Conservation (phyloP, 108 stramenopile genomes). For the Fragilaria crotonensis region DNA sequence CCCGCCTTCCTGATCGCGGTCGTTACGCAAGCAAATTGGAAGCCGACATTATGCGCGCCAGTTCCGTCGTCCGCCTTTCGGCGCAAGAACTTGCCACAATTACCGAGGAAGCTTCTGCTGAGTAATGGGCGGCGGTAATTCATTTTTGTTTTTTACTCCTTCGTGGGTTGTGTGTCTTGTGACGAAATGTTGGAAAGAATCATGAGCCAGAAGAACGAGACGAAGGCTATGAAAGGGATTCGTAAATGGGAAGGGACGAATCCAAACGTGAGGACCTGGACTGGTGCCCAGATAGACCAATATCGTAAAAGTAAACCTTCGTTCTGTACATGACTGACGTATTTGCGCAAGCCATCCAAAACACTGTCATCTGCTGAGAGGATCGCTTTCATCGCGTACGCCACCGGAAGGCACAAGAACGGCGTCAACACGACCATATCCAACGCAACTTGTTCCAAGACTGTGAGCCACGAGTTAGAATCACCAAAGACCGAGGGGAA, state of each 20-base stretch:
- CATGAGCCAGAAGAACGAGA: conserved; percentile 52
- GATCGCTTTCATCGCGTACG: conserved; percentile 30
- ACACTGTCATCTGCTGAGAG: neutral
- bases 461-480: conserved; percentile 16
- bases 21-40: no score
- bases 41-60: no score
- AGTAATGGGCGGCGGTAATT: no score
- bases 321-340: conserved; percentile 12
- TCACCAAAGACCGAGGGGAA: conserved; percentile 29
- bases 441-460: conserved; percentile 23
- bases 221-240: conserved; percentile 33
- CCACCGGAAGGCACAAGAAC: conserved; percentile 36
- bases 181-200: conserved; percentile 31
- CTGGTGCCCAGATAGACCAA: conserved; percentile 45
- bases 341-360: conserved; percentile 17
- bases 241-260: conserved; percentile 41
- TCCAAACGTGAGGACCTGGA: conserved; percentile 29
- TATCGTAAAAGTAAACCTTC: conserved; percentile 45
- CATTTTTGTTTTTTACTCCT: no score
- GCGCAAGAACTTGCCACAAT: no score
- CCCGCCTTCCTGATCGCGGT: conserved; percentile 9
- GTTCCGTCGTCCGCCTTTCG: no score
- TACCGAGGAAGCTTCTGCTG: no score
- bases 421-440: conserved; percentile 38
- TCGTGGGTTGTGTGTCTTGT: neutral